Evolutionary conservation across 2,329 filamentous ascomycete species (phyloP), one percentile per base, ranked within the genome.

Genomic region (Aspergillus neotritici): DNA sequence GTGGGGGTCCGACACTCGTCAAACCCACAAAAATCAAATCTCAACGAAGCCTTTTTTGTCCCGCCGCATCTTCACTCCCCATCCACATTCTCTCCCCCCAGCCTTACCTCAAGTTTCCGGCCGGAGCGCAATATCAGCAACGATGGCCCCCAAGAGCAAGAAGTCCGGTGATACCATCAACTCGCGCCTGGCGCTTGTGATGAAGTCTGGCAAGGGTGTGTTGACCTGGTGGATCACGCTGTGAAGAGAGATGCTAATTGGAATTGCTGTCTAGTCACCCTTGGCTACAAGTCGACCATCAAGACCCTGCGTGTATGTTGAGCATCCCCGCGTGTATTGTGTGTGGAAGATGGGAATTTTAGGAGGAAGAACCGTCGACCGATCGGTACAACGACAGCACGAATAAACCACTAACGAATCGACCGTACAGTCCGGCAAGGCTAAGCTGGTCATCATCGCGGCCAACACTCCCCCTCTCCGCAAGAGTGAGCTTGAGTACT

Each of bases 391-490:
- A 25, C 21, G 9, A 25, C 5, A 21, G 21, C 21, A 25, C 21
- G 21, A 25, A 25, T 8, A 25, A 25, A 25, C 21, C 21, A 25
- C 21, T 25, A 5, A 25, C 21, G 21, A 12, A 31, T 21, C 39
- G 25, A n/a, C 30, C 12, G 7, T 28, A 47, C 37, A 53, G 51
- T 86, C 83, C 61, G 90, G 91, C 74, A 97, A 96, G 84, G 93
- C 93, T 73, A 97, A 97, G 86, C 83, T 96, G 60, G 87, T 97
- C 72, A 89, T 94, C 76, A 94, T 94, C 55, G 79, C 84, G 61
- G 89, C 87, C 76, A 97, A 98, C 82, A 95, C 90, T 60, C 90
- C 91, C 68, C 93, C 93, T 73, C 87, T 98, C 65, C 84, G 91
- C 74, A 98, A 97, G 85, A 87, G 82, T 66, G 91, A 97, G 80